A percentile compares a stretch with the other conserved stretches of the same genome.
These are phyloP conservation scores for Tricholoma bakamatsutake DNA, from an alignment of 768 basidiomycete genomes.

Conservation along the genomic window DNA sequence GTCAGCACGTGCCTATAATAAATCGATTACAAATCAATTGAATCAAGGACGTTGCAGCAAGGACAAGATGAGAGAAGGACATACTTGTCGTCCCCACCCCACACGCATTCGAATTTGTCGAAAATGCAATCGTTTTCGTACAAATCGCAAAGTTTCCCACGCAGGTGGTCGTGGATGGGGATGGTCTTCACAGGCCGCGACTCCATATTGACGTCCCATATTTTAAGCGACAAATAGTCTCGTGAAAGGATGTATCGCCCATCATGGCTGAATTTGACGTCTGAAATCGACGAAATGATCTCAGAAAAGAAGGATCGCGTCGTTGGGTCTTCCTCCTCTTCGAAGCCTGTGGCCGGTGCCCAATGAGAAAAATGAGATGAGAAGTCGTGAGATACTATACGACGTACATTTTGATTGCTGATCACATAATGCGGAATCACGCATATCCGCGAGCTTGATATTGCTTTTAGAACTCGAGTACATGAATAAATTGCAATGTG, in stretches of 20 bases:
- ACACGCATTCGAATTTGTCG: conserved; percentile 99
- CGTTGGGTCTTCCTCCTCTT: conserved; percentile 97
- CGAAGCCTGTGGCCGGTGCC: conserved; percentile 62
- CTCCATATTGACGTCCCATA: conserved; percentile 99
- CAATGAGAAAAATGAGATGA: conserved; percentile 10
- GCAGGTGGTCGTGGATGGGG: conserved; percentile 95
- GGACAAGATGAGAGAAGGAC: conserved; percentile 28
- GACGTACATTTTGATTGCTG: conserved; percentile 89
- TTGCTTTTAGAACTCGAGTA: conserved; percentile 99
- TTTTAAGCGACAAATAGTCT: conserved; percentile 96
- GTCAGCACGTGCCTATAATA: conserved; percentile 84
- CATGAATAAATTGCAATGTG: conserved; percentile 98
- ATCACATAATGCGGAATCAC: conserved; percentile 95
- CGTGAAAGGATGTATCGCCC: conserved; percentile 95
- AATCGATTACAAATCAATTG: conserved; percentile 2
- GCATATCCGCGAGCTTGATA: conserved; percentile 99
- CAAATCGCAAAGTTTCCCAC: conserved; percentile 95
- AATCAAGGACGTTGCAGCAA: conserved; percentile 15
- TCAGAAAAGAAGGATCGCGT: conserved; percentile 99
- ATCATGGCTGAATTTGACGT: conserved; percentile 98
- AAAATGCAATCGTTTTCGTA: conserved; percentile 99
- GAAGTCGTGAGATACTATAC: not conserved
- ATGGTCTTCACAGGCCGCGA: conserved; percentile 94
- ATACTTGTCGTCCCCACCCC: conserved; percentile 93
- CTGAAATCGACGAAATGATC: conserved; percentile 98